These are phyloP conservation scores for Dimargaris cristalligena DNA, from an alignment of 192 early-diverging fungal genomes.

Conservation along the genomic window DNA sequence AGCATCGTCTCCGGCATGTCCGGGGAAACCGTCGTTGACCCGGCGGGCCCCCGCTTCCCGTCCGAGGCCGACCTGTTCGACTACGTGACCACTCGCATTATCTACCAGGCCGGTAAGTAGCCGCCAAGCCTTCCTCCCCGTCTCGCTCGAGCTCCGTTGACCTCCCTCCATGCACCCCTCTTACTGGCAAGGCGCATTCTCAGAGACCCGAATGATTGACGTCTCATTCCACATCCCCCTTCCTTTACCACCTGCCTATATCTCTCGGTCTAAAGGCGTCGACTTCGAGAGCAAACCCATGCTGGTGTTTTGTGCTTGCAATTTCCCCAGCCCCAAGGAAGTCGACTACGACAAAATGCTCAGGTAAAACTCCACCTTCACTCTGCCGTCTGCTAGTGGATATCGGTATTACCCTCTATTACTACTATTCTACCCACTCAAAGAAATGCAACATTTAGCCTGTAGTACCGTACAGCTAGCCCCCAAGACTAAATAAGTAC, in stretches of 20 bases:
- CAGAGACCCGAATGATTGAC: too few relatives aligned
- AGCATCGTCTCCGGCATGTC: constrained; percentile 4
- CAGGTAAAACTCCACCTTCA: constrained; percentile 26
- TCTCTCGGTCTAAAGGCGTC: constrained; percentile 30
- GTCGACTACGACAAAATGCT: constrained; percentile 75
- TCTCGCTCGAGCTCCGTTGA: neutral
- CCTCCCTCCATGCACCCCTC: too few relatives aligned
- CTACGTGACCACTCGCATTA: constrained; percentile 9
- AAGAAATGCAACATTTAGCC: too few relatives aligned
- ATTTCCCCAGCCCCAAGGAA: constrained; percentile 65
- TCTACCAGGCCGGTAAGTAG: constrained; percentile 10
- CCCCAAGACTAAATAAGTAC: neutral
- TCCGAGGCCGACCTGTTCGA: constrained; percentile 8
- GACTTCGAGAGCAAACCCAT: constrained; percentile 73
- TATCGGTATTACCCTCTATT: too few relatives aligned
- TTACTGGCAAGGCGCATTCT: too few relatives aligned
- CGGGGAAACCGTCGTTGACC: neutral
- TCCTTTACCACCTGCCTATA: neutral
- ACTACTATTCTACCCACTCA: too few relatives aligned
- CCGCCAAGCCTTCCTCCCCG: too few relatives aligned
- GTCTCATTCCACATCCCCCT: neutral
- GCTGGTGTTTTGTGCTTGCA: constrained; percentile 65
- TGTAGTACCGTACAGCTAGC: too few relatives aligned
- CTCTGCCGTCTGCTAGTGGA: too few relatives aligned
- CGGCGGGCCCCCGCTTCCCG: neutral